Evolutionary conservation across 2,329 filamentous ascomycete genomes (phyloP), one percentile per base, ranked within the genome.

Genomic region (Aureobasidium zeae): DNA sequence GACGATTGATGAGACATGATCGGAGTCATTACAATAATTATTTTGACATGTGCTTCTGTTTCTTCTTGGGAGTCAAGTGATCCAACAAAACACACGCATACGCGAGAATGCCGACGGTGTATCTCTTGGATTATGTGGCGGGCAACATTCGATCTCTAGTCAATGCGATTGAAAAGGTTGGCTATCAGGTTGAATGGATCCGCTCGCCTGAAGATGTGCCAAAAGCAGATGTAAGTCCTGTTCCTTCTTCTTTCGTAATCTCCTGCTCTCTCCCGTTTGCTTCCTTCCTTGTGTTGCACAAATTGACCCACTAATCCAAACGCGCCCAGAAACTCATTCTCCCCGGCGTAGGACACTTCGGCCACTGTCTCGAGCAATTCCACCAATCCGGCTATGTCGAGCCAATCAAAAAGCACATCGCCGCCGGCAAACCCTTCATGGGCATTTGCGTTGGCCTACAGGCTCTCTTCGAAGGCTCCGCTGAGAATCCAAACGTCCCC

Each of bases 341-440:
- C 19, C 91, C 91, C 4, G 91, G 91, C 48, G 91, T 98, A 50
- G 91, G 91, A 55, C 89, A 98, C 71, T 98, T 96, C 57, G 91
- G 91, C 49, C 87, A 98, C 71, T 98, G 91, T 64, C 72, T 96
- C 51, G 79, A 78, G 20, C 87, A 94, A 60, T 79, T 98, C 53
- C 72, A 81, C 12, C 74, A 79, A 30, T 86, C 86, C 26, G 86
- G 84, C 51, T 98, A 88, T 65, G 70, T 89, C 44, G 83, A 86
- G 48, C 84, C 87, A 8, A 81, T 98, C 51, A 77, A 73, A 53
- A 72, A 79, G 52, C 87, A 96, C 67, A 88, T 98, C 56, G 72
- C 79, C 41, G 75, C 83, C 11, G 88, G 87, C n/a, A 96, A 96
- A 65, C 87, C 89, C 11, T 96, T 98, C 61, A 93, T 98, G 81